phyloP scores from a whole-genome alignment of 2,329 filamentous ascomycete species.

The Cryphonectria radicalis region DNA sequence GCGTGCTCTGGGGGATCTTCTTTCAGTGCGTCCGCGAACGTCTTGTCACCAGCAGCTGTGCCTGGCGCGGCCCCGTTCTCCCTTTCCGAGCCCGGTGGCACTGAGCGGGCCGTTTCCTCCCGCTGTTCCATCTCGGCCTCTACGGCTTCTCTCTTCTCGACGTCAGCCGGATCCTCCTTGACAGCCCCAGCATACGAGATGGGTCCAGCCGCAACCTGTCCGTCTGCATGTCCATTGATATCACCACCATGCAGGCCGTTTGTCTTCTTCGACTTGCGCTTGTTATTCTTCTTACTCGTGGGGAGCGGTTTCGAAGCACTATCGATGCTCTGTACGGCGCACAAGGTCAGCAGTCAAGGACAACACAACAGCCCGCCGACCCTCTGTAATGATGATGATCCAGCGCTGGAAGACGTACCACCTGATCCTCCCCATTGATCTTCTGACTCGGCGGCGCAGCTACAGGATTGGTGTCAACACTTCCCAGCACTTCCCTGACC shows the following conservation, averaged over 20 bases:
- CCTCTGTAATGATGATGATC: not conserved
- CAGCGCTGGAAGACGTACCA: conserved; percentile 4
- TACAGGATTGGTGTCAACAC: conserved; percentile 28
- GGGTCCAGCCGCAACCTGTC: conserved; percentile 8
- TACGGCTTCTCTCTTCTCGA: conserved; percentile 3
- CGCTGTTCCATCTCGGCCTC: not conserved
- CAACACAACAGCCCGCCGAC: not conserved
- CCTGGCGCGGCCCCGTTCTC: not conserved
- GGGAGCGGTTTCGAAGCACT: not conserved
- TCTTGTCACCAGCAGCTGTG: conserved; percentile 25
- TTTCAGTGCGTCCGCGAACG: conserved; percentile 28
- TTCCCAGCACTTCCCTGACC: not conserved
- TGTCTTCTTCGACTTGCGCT: conserved; percentile 25
- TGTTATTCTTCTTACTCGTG: conserved; percentile 27
- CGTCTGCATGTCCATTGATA: not conserved
- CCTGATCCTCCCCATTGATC: conserved; percentile 2
- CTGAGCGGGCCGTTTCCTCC: not conserved
- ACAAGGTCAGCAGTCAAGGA: not conserved
- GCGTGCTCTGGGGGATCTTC: conserved; percentile 12
- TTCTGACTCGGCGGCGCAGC: conserved; percentile 18
- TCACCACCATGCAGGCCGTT: conserved; percentile 7
- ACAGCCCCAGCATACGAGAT: conserved; percentile 27
- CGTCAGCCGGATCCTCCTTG: conserved; percentile 26
- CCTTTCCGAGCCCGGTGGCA: not conserved
- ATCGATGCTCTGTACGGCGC: not conserved